Evolutionary conservation across 2,329 filamentous ascomycete genomes (phyloP).

Genomic region (Alternaria burnsii): DNA sequence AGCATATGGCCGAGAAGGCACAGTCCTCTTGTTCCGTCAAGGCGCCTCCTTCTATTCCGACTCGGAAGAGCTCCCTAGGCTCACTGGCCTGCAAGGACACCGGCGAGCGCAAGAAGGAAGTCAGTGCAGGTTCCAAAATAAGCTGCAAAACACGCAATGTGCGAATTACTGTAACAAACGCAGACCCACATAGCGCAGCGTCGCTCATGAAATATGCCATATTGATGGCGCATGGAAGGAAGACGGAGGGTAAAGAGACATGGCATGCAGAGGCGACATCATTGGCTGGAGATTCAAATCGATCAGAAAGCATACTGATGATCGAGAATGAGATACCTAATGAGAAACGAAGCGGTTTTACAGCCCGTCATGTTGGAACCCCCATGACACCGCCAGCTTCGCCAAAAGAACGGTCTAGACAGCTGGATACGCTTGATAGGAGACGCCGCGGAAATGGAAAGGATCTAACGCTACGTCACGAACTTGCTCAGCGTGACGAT

Average conservation of each 20-base stretch:
- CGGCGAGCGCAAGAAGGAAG: neutral
- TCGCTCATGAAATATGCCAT: slow-evolving; percentile 14
- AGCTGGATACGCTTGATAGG: neutral
- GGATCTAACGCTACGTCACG: neutral
- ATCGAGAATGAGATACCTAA: neutral
- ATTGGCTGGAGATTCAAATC: neutral
- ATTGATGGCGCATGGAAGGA: slow-evolving; percentile 10
- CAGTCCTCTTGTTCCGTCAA: neutral
- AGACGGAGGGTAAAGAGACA: neutral
- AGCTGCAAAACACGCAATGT: neutral
- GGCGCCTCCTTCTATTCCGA: slow-evolving; percentile 15
- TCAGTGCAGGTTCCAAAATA: neutral
- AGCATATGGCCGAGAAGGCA: neutral
- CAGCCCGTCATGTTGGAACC: neutral
- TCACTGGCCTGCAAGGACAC: neutral
- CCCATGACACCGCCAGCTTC: neutral
- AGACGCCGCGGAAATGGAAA: neutral
- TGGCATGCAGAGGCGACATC: slow-evolving; percentile 2
- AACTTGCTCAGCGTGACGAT: neutral
- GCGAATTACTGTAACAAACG: slow-evolving; percentile 3
- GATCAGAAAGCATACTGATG: neutral
- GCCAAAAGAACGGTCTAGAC: neutral
- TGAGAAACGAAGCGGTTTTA: neutral
- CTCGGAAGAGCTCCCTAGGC: slow-evolving; percentile 32
- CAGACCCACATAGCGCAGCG: neutral